Conservation (phyloP, 768 basidiomycete genomes). For the Steccherinum ochraceum region DNA sequence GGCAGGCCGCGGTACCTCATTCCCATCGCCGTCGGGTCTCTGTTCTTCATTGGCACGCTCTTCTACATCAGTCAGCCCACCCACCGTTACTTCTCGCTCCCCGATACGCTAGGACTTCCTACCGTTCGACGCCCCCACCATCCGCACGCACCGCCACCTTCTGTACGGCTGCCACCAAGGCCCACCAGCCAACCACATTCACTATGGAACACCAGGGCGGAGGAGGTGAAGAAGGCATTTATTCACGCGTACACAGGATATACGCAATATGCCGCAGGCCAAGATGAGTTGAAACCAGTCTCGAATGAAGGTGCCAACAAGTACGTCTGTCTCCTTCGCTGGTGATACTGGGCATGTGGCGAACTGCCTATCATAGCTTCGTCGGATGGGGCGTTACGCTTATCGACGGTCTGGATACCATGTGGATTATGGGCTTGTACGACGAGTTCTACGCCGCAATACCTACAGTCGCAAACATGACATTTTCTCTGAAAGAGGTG, state of each 20-base stretch:
- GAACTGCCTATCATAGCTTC: conserved; percentile 38
- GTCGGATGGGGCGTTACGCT: conserved; percentile 78
- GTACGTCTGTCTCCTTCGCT: conserved; percentile 30
- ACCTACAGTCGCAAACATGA: conserved; percentile 39
- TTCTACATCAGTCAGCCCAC: too few species aligned
- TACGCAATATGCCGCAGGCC: conserved; percentile 47
- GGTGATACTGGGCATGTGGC: neutral
- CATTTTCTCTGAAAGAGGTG: conserved; percentile 34
- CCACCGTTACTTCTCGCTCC: too few species aligned
- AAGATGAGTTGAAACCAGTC: conserved; percentile 58
- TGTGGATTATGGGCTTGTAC: conserved; percentile 73
- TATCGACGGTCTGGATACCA: conserved; percentile 81
- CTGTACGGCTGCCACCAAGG: too few species aligned
- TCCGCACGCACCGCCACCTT: too few species aligned
- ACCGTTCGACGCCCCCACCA: neutral
- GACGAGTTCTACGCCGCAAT: conserved; percentile 66
- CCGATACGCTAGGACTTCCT: too few species aligned
- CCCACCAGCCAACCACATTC: conserved; percentile 8
- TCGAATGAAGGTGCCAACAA: conserved; percentile 40
- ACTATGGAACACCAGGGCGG: conserved; percentile 48
- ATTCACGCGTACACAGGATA: conserved; percentile 63
- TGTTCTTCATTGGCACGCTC: too few species aligned
- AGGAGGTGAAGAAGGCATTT: conserved; percentile 57
- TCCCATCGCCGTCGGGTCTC: too few species aligned
- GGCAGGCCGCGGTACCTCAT: too few species aligned